These are phyloP conservation scores for Daldinia concentrica DNA, from an alignment of 495 filamentous ascomycete species.

Conservation along the genomic window DNA sequence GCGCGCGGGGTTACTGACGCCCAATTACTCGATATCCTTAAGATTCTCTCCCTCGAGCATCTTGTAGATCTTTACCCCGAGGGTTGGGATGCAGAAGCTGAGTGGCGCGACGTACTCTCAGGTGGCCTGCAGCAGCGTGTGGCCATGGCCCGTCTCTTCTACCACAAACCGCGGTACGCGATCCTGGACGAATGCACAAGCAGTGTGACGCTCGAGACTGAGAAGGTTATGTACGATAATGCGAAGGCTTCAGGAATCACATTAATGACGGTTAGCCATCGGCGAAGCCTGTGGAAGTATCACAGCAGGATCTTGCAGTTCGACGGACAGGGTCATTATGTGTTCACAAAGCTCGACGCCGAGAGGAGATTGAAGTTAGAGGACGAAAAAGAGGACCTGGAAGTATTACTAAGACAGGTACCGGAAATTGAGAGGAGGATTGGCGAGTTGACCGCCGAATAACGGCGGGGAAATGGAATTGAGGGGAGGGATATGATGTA, in stretches of 20 bases:
- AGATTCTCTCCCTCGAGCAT: constrained; percentile 80
- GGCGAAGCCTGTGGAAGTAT: constrained; percentile 94
- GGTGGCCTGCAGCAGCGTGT: constrained; percentile 96
- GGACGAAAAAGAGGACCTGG: constrained; percentile 96
- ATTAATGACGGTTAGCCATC: constrained; percentile 93
- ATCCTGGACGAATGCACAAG: constrained; percentile 98
- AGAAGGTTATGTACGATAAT: constrained; percentile 95
- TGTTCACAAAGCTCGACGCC: constrained; percentile 91
- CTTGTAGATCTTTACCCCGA: constrained; percentile 80
- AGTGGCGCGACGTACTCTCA: constrained; percentile 92
- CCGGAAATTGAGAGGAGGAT: constrained; percentile 89
- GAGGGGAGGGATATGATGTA: not conserved
- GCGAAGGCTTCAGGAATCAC: constrained; percentile 92
- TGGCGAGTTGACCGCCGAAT: constrained; percentile 70
- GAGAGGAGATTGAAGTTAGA: constrained; percentile 85
- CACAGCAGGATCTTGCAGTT: constrained; percentile 94
- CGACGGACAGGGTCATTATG: constrained; percentile 89
- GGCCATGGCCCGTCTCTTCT: constrained; percentile 96
- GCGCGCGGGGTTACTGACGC: constrained; percentile 83
- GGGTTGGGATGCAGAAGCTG: constrained; percentile 94
- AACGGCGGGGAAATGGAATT: constrained; percentile 6
- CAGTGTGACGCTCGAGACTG: constrained; percentile 89
- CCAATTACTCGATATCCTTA: constrained; percentile 79
- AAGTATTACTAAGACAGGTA: constrained; percentile 80
- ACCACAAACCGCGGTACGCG: constrained; percentile 89